phyloP scores from a whole-genome alignment of 352 stramenopile genomes.

The Phytophthora tubulina region DNA sequence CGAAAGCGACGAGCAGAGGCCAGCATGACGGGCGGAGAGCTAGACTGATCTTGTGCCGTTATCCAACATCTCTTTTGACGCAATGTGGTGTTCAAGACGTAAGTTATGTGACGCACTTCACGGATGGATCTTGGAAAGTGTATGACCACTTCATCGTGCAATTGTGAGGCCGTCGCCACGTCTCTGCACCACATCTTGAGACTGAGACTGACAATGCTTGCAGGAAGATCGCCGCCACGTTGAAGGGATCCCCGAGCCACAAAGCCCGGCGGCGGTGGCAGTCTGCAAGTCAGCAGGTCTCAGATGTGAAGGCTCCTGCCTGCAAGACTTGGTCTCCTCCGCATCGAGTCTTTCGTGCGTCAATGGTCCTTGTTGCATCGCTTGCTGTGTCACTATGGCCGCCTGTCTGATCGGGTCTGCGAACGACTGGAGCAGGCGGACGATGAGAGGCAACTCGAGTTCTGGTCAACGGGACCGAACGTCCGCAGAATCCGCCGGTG shows the following conservation, averaged over 20 bases:
- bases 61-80: constrained; percentile 20
- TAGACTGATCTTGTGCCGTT: constrained; percentile 21
- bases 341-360: constrained; percentile 2
- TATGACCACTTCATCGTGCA: constrained; percentile 16
- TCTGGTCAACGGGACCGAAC: constrained; percentile 21
- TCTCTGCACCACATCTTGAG: constrained; percentile 11
- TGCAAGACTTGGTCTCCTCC: neutral
- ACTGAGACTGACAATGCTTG: constrained; percentile 13
- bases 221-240: constrained; percentile 20
- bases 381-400: constrained; percentile 25
- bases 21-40: constrained; percentile 15
- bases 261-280: constrained; percentile 6
- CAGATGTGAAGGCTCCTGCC: neutral
- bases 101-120: neutral
- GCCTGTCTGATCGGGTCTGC: constrained; percentile 34
- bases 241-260: constrained; percentile 15
- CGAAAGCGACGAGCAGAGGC: constrained; percentile 20
- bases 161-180: constrained; percentile 19
- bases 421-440: constrained; percentile 38
- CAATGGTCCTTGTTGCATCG: constrained; percentile 11
- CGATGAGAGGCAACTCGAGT: constrained; percentile 21
- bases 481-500: constrained; percentile 29
- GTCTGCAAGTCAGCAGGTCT: neutral
- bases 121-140: constrained; percentile 26
- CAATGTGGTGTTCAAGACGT: constrained; percentile 2